A percentile compares a stretch with the other conserved stretches of the same genome.
Evolutionary conservation across 1,284 basidiomycete species (phyloP).

Genomic region (Malassezia brasiliensis): DNA sequence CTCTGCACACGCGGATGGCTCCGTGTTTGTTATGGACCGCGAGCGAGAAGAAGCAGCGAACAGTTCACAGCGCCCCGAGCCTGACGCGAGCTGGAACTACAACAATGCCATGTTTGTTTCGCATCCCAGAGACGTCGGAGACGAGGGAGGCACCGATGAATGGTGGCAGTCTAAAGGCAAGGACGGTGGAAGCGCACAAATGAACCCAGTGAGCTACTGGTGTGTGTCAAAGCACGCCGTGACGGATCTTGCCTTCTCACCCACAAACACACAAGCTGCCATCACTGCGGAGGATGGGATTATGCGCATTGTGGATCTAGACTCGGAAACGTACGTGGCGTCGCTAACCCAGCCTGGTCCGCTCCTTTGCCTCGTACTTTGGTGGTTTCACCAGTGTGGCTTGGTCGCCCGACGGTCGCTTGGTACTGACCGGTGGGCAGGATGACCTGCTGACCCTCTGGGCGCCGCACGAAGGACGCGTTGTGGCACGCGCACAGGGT

Average conservation of each 20-base stretch:
- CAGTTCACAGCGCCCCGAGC: background rate
- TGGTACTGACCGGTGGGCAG: conserved; percentile 77
- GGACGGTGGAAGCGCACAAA: conserved; percentile 21
- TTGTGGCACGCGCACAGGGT: conserved; percentile 92
- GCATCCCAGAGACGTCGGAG: background rate
- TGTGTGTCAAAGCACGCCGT: conserved; percentile 21
- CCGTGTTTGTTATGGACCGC: conserved; percentile 75
- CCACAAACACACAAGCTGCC: conserved; percentile 31
- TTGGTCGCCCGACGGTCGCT: conserved; percentile 90
- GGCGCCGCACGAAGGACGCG: conserved; percentile 44
- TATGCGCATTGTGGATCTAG: conserved; percentile 35
- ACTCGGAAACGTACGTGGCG: conserved; percentile 20
- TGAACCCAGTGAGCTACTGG: conserved; percentile 43
- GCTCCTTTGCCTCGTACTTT: conserved; percentile 39
- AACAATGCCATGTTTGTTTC: background rate
- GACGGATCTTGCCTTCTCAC: conserved; percentile 39
- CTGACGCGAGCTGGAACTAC: conserved; percentile 1
- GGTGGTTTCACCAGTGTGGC: conserved; percentile 64
- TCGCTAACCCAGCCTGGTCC: conserved; percentile 19
- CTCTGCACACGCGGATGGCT: conserved; percentile 80
- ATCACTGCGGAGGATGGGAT: conserved; percentile 35
- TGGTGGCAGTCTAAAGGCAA: conserved; percentile 18
- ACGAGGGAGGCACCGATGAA: background rate
- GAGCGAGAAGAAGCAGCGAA: conserved; percentile 67
- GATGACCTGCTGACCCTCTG: conserved; percentile 74